Evolutionary conservation across 139 green algal species (phyloP).

Genomic region (Marvania coccoides): DNA sequence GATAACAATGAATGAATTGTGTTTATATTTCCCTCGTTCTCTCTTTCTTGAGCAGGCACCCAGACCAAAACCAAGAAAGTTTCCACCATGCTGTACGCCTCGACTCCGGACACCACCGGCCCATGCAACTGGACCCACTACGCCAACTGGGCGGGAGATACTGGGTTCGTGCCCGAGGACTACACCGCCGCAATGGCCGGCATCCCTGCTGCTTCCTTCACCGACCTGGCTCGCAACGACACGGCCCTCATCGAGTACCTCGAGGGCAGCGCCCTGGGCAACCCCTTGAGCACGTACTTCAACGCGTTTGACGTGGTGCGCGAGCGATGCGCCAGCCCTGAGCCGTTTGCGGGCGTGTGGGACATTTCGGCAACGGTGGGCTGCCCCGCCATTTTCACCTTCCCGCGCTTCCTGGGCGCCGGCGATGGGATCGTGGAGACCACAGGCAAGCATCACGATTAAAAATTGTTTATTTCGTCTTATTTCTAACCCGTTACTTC

Average conservation of each 20-base stretch:
- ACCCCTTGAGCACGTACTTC: conserved; percentile 7
- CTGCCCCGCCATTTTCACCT: conserved; percentile 20
- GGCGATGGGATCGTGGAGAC: not conserved
- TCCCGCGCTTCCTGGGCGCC: conserved; percentile 22
- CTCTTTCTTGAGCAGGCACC: not conserved
- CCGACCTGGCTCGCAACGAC: not conserved
- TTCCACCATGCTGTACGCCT: not conserved
- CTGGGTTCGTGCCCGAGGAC: conserved; percentile 10
- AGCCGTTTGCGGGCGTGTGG: not conserved
- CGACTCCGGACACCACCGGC: not conserved
- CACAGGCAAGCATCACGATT: not conserved
- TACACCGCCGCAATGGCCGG: conserved; percentile 6
- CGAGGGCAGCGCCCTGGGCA: not conserved
- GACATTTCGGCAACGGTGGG: not conserved
- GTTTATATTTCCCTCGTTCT: not conserved
- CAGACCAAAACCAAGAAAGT: conserved; percentile 2
- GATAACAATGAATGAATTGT: too few species aligned
- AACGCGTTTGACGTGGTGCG: not conserved
- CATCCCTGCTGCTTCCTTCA: not conserved
- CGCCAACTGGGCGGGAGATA: not conserved
- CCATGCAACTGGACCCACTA: conserved; percentile 12
- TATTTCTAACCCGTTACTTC: not conserved
- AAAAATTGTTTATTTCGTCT: not conserved
- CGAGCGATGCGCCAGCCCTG: conserved; percentile 7
- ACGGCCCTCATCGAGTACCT: conserved; percentile 1